Percentiles rank a stretch among this genome's conserved stretches.
Conservation (phyloP, 495 filamentous ascomycete species). For the Collariella sp. region DNA sequence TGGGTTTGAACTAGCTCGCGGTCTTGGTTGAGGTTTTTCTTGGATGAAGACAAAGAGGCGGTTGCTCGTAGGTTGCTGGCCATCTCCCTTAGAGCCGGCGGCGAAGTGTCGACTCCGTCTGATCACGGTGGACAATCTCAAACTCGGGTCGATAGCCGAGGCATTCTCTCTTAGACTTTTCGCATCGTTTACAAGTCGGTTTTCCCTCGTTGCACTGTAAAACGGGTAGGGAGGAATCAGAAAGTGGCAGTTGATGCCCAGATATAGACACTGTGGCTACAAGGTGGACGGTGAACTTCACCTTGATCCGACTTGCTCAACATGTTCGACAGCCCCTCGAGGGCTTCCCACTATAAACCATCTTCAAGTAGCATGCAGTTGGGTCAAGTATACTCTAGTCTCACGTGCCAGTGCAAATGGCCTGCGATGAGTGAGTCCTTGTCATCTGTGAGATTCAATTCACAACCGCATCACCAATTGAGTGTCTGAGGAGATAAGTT, state of each 20-base stretch:
- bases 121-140: slow-evolving; percentile 59
- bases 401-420: no score
- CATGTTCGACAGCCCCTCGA: slow-evolving; percentile 66
- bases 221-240: neutral
- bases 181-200: slow-evolving; percentile 59
- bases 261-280: neutral
- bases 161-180: slow-evolving; percentile 55
- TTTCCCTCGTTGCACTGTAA: slow-evolving; percentile 57
- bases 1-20: slow-evolving; percentile 3
- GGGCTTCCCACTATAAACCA: slow-evolving; percentile 69
- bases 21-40: slow-evolving; percentile 5
- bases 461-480: no score
- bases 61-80: neutral
- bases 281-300: slow-evolving; percentile 22
- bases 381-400: no score
- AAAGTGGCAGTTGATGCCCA: neutral
- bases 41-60: slow-evolving; percentile 6
- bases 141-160: slow-evolving; percentile 59
- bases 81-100: slow-evolving; percentile 32
- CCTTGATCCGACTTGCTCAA: slow-evolving; percentile 61
- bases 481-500: no score
- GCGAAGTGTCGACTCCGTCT: slow-evolving; percentile 49
- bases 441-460: no score
- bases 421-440: neutral
- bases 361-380: slow-evolving; percentile 23